phyloP scores from a whole-genome alignment of 352 stramenopile genomes.

The Phytophthora nicotianae region DNA sequence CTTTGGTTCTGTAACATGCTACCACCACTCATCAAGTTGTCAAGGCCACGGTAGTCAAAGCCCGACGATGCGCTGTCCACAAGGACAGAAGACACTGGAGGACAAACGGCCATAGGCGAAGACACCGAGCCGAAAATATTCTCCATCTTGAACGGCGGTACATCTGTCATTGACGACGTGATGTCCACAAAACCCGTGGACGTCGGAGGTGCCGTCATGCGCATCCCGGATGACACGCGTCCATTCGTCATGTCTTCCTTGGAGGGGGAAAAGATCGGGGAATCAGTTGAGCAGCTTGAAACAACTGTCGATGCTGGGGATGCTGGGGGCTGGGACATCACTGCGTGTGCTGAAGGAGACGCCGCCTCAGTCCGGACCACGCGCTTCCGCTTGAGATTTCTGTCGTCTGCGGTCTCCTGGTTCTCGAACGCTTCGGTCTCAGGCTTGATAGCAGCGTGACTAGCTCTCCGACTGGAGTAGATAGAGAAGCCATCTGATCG shows the following conservation, averaged over 20 bases:
- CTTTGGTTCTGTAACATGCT: conserved; percentile 35
- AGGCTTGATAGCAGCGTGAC: conserved; percentile 58
- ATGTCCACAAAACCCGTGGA: conserved; percentile 43
- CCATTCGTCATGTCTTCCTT: conserved; percentile 39
- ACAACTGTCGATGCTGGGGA: conserved; percentile 41
- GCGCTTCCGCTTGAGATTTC: conserved; percentile 67
- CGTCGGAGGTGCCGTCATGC: conserved; percentile 8
- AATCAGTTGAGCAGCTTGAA: conserved; percentile 39
- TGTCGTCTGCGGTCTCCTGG: conserved; percentile 41
- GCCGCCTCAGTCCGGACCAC: conserved; percentile 21
- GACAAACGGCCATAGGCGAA: conserved; percentile 31
- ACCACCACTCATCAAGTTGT: conserved; percentile 39
- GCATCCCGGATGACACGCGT: conserved; percentile 19
- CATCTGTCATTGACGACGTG: conserved; percentile 32
- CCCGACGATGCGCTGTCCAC: conserved; percentile 38
- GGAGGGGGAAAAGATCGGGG: conserved; percentile 46
- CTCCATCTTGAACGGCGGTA: conserved; percentile 45
- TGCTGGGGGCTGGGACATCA: conserved; percentile 36
- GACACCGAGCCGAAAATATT: conserved; percentile 37
- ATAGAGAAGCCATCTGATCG: conserved; percentile 81
- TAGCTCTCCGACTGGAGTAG: conserved; percentile 78
- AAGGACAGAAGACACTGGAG: conserved; percentile 34
- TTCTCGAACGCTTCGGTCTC: conserved; percentile 67
- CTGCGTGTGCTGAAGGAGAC: conserved; percentile 19
- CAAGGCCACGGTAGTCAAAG: conserved; percentile 48